phyloP scores from a whole-genome alignment of 345 rosid species.

The Hibiscus trionum region DNA sequence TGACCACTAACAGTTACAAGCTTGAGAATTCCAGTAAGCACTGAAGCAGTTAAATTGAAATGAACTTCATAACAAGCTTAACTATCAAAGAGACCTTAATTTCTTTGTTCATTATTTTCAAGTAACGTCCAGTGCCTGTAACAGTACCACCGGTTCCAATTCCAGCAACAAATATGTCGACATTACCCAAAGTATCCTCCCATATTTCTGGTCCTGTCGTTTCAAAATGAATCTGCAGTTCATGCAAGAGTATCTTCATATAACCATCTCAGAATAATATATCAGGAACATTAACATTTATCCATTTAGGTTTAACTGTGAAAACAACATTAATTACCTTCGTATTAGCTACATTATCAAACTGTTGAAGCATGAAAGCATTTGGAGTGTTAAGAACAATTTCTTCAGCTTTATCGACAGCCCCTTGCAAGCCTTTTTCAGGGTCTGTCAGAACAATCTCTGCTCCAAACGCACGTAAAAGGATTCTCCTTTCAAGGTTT shows the following conservation, averaged over 20 bases:
- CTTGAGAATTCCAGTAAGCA: not conserved
- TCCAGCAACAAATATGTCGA: slow-evolving; percentile 74
- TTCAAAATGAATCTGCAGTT: slow-evolving; percentile 74
- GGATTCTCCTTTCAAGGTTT: slow-evolving; percentile 70
- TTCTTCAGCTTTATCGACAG: slow-evolving; percentile 83
- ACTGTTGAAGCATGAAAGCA: slow-evolving; percentile 74
- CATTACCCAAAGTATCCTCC: slow-evolving; percentile 76
- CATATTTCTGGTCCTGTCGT: slow-evolving; percentile 95
- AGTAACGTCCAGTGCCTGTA: slow-evolving; percentile 73
- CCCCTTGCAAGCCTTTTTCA: slow-evolving; percentile 80
- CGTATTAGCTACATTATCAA: slow-evolving; percentile 63
- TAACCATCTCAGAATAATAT: not conserved
- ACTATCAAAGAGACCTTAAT: slow-evolving; percentile 39
- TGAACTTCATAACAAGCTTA: not conserved
- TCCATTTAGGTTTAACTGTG: not conserved
- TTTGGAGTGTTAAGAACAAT: slow-evolving; percentile 56
- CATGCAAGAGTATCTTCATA: not conserved
- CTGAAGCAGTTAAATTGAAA: slow-evolving; percentile 2
- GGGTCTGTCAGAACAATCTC: slow-evolving; percentile 78
- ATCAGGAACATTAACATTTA: not conserved
- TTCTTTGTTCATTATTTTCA: slow-evolving; percentile 68
- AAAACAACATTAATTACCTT: slow-evolving; percentile 34
- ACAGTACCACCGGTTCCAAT: slow-evolving; percentile 94
- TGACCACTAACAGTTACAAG: not conserved
- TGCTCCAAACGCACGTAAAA: slow-evolving; percentile 83